Base-by-base conservation (phyloP, 768 basidiomycete genomes). In the Podaxis pistillaris region DNA sequence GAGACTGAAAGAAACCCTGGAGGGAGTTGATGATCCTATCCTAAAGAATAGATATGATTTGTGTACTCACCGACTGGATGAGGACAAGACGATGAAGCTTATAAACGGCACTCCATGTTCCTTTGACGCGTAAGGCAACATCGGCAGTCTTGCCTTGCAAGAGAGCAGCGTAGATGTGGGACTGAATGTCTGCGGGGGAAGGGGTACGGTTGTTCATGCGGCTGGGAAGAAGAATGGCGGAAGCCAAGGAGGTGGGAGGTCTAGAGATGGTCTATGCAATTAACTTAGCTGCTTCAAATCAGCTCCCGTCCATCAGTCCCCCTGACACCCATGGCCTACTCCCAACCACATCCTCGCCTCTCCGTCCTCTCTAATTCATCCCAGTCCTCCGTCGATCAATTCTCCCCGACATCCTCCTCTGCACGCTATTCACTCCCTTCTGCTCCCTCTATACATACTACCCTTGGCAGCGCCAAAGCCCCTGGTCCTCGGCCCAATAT, bases 1-100 rank as follows among this genome's bases (percentile, higher is more conserved):
- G 83, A 36, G 91, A 88, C 53, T 86, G 82, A 76, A 96, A 96
- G 81, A 94, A 97, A 11, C 90, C 94, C 88, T 91, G 68, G 1
- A 67, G 40, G 55, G 64, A 56, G 51, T 55, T 57, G 68, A 64
- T 50, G 51, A 61, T 46, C 15, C 3, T 36, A 66, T 44, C n/a
- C 44, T 37, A 12, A 40, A 41, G n/a, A 50, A 49, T n/a, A 30
- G 26, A 2, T 4, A 60, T 22, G 26, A 11, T 26, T 7, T 17
- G 38, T 28, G 50, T 22, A 65, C 68, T 60, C 59, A 92, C 93
- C 8, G 93, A 87, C 74, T 96, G 95, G 47, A 94, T 93, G 63
- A 96, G 86, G 41, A 97, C 86, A 57, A 96, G 88, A 26, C 87
- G 83, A 74, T 97, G 95, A 5, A 94, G 78, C 49, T 80, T 83